A percentile compares a stretch with the other conserved stretches of the same genome.
phyloP scores from a whole-genome alignment of 192 early-diverging fungal genomes.

The Obelidium mucronatum region DNA sequence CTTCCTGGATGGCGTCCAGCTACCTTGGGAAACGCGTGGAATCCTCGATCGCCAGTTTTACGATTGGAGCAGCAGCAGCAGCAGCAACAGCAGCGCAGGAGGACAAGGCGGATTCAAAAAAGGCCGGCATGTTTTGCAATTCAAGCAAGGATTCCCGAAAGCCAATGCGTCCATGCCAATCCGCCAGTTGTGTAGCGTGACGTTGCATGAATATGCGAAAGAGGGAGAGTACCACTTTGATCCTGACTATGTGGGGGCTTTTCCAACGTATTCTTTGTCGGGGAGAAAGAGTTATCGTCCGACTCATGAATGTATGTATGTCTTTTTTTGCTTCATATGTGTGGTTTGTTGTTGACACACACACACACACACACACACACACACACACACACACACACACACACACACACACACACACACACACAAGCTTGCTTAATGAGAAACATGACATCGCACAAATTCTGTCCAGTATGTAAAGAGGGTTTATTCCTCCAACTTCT shows the following conservation, averaged over 20 bases:
- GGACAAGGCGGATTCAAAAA: slow-evolving; percentile 46
- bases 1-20: slow-evolving; percentile 56
- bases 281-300: slow-evolving; percentile 60
- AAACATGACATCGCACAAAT: slow-evolving; percentile 58
- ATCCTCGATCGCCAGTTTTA: slow-evolving; percentile 51
- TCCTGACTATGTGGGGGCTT: slow-evolving; percentile 41
- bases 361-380: too few relatives aligned
- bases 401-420: too few relatives aligned
- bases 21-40: slow-evolving; percentile 58
- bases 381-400: too few relatives aligned
- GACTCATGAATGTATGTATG: slow-evolving; percentile 51
- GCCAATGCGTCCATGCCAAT: slow-evolving; percentile 51
- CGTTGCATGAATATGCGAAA: slow-evolving; percentile 57
- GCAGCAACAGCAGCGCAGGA: too few relatives aligned
- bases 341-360: too few relatives aligned
- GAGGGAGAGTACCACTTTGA: background rate
- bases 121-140: slow-evolving; percentile 55
- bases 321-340: background rate
- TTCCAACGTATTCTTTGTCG: slow-evolving; percentile 53
- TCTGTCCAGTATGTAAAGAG: slow-evolving; percentile 65
- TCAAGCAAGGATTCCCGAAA: slow-evolving; percentile 51
- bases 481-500: slow-evolving; percentile 64
- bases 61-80: slow-evolving; percentile 34
- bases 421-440: slow-evolving; percentile 60
- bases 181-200: slow-evolving; percentile 65